Conservation (phyloP, 2,329 filamentous ascomycete species). For the Whalleya microplaca region DNA sequence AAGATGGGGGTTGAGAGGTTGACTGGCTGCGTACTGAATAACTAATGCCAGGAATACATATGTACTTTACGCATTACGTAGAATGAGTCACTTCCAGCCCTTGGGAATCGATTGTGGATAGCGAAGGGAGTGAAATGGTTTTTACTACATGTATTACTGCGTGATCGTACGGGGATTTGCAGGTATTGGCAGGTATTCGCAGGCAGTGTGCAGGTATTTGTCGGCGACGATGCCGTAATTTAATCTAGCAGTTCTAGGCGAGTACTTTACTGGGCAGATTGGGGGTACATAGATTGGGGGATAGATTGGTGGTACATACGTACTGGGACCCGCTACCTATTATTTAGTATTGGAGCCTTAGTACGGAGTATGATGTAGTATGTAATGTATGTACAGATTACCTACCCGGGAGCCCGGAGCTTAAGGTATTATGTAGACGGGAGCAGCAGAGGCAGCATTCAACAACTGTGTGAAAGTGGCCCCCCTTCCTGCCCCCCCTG, state of each 20-base stretch:
- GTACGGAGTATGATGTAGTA: constrained; percentile 1
- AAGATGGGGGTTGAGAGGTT: not conserved
- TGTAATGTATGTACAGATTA: constrained; percentile 5
- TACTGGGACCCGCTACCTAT: not conserved
- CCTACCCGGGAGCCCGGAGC: constrained; percentile 23
- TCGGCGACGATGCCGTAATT: not conserved
- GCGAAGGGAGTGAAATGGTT: not conserved
- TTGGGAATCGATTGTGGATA: not conserved
- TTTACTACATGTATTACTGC: no score
- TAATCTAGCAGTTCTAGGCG: not conserved
- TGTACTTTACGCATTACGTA: not conserved
- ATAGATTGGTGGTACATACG: not conserved
- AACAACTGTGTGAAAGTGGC: constrained; percentile 20
- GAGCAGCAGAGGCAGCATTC: no score
- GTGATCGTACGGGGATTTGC: no score
- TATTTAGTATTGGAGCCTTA: no score
- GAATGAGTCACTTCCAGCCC: not conserved
- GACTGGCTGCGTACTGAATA: not conserved
- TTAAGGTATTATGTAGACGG: no score
- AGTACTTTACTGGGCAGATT: not conserved
- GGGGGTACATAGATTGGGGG: not conserved
- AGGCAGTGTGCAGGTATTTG: no score
- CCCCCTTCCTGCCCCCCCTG: no score
- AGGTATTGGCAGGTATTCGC: not conserved
- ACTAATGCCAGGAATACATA: not conserved